Evolutionary conservation across 139 green algal genomes (phyloP).

Genomic region (Haematococcus lacustris): DNA sequence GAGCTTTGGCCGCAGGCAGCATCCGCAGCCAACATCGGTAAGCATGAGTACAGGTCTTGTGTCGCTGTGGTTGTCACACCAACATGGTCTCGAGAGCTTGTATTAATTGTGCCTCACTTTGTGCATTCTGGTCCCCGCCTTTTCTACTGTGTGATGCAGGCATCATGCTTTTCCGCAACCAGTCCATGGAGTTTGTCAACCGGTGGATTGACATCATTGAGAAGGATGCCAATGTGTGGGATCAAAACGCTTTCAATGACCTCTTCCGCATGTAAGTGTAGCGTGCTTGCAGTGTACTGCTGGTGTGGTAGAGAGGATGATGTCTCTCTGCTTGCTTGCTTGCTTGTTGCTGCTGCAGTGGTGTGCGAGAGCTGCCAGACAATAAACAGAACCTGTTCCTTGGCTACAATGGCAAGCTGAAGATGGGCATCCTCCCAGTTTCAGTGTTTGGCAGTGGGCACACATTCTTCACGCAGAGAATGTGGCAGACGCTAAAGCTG

Average conservation of each 20-base stretch:
- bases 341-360: background rate
- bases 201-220: constrained; percentile 61
- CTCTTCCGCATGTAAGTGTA: constrained; percentile 46
- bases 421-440: constrained; percentile 72
- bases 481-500: background rate
- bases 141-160: constrained; percentile 32
- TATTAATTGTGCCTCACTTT: too few relatives aligned
- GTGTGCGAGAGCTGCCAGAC: background rate
- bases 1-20: constrained; percentile 57
- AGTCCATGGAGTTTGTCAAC: constrained; percentile 50
- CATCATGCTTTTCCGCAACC: constrained; percentile 83
- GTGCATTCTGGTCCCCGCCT: too few relatives aligned
- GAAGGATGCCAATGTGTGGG: constrained; percentile 67
- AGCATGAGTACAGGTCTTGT: too few relatives aligned
- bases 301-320: background rate
- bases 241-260: constrained; percentile 83
- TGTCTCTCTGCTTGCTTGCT: background rate
- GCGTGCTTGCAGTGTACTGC: too few relatives aligned
- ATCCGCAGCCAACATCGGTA: constrained; percentile 83
- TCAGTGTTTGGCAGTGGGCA: constrained; percentile 72
- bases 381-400: constrained; percentile 16
- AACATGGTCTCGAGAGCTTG: too few relatives aligned
- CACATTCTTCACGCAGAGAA: constrained; percentile 72
- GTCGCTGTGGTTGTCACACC: too few relatives aligned
- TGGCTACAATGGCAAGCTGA: constrained; percentile 55